Evolutionary conservation across 164 flowering plant species (phyloP), one percentile per base, ranked within the genome.

Genomic region (Tinospora cordifolia): DNA sequence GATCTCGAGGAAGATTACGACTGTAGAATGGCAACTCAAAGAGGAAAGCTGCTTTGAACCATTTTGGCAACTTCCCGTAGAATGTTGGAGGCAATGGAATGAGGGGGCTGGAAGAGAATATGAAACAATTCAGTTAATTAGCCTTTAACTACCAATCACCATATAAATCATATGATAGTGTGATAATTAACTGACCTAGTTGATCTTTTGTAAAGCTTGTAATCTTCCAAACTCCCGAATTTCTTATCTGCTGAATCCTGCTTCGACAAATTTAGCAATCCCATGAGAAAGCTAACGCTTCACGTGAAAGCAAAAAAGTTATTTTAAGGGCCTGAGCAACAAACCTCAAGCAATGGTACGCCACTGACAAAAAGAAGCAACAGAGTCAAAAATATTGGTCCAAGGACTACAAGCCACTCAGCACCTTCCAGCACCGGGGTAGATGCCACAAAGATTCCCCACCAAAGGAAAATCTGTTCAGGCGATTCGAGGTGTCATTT

Each of bases 321-420:
- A 66, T 22, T 26, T 17, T 27, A 64, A 75, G 68, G 65, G 3
- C 47, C 47, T 66, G 34, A 54, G 38, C 80, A 76, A 49, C 79
- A 41, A 67, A 91, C 98, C 98, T 91, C 97, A 26, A 94, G 98
- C 79, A 91, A 65, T 63, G 98, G 98, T 74, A 94, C 82, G 75
- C 98, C 98, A 77, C 98, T 91, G 76, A 94, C 77, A 71, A 94
- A 94, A 69, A 91, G 94, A 82, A 94, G 96, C 83, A 90, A 71
- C 76, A 91, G 73, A 4, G 90, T 90, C 46, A 91, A 87, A 80
- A 94, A 90, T 74, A 86, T 69, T 22, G 98, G 97, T 47, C 97
- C 98, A 27, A 89, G 24, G 51, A 94, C 72, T 25, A 89, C 96
- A 47, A 94, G 93, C 96, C 96, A 91, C 77, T 91, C 97, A 41